phyloP scores from a whole-genome alignment of 164 flowering plant species.

The Houttuynia cordata region DNA sequence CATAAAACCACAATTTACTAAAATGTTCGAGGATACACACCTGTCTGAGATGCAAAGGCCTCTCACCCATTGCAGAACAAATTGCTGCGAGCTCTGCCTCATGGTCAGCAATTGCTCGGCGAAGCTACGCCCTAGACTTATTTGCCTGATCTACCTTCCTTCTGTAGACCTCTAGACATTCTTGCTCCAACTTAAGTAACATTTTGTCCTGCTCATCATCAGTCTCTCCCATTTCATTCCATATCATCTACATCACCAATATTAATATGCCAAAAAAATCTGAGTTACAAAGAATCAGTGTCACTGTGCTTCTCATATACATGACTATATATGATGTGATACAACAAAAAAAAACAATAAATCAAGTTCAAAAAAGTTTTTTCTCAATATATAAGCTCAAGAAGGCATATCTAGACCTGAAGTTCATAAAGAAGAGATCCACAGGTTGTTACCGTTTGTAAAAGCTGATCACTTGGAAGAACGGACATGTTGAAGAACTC shows the following conservation, averaged over 20 bases:
- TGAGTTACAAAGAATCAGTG: no score
- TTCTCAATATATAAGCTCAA: neutral
- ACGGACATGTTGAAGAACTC: conserved; percentile 16
- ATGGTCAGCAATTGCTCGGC: conserved; percentile 45
- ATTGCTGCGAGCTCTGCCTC: conserved; percentile 61
- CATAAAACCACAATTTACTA: no score
- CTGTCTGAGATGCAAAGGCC: conserved; percentile 36
- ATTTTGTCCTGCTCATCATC: conserved; percentile 47
- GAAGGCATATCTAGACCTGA: conserved; percentile 30
- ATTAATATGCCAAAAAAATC: neutral
- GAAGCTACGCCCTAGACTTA: conserved; percentile 36
- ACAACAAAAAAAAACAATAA: neutral
- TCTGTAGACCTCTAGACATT: conserved; percentile 61
- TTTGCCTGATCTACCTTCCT: conserved; percentile 63
- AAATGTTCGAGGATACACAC: conserved; percentile 9
- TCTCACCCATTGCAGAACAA: conserved; percentile 54
- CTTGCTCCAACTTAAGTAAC: conserved; percentile 57
- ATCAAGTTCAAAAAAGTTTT: neutral
- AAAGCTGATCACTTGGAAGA: conserved; percentile 16
- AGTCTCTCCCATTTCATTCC: conserved; percentile 84
- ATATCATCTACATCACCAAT: conserved; percentile 36
- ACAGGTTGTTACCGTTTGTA: conserved; percentile 42
- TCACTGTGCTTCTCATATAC: no score
- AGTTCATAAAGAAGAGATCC: conserved; percentile 48
- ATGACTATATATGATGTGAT: neutral